phyloP scores from a whole-genome alignment of 225 moss, liverwort and hornwort genomes.

The Lunularia cruciata region DNA sequence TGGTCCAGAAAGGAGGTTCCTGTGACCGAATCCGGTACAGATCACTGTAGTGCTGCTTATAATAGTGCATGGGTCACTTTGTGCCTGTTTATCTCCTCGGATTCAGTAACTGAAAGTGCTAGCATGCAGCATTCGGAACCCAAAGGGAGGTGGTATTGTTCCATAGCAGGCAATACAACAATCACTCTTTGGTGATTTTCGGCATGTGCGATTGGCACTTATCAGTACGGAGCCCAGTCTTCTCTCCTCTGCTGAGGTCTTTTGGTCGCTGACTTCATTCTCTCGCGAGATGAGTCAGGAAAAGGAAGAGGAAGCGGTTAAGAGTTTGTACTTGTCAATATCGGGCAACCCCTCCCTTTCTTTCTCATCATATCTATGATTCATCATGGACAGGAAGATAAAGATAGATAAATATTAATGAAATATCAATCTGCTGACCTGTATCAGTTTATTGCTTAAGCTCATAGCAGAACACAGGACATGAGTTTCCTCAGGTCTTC shows the following conservation, averaged over 20 bases:
- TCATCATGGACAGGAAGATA: not conserved
- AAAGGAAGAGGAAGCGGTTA: not conserved
- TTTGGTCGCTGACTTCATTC: conserved; percentile 6
- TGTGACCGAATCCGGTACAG: not conserved
- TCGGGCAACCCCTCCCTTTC: not conserved
- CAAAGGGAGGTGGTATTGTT: not conserved
- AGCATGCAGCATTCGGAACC: not conserved
- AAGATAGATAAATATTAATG: not conserved
- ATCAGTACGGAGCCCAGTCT: too few relatives aligned
- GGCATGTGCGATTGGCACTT: too few relatives aligned
- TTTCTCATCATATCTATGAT: not conserved
- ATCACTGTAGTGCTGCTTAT: not conserved
- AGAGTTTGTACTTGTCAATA: not conserved
- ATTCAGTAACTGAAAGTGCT: not conserved
- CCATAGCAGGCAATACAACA: not conserved
- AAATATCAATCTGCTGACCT: not conserved
- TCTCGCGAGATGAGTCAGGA: not conserved
- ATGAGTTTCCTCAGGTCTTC: too few relatives aligned
- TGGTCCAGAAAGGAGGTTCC: not conserved
- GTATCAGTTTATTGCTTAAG: not conserved
- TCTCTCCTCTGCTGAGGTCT: not conserved
- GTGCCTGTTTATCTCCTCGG: not conserved
- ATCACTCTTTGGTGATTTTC: not conserved
- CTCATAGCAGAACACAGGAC: not conserved
- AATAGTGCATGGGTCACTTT: too few relatives aligned